Base-by-base conservation (phyloP, 495 filamentous ascomycete species). In the Parathielavia appendiculata region DNA sequence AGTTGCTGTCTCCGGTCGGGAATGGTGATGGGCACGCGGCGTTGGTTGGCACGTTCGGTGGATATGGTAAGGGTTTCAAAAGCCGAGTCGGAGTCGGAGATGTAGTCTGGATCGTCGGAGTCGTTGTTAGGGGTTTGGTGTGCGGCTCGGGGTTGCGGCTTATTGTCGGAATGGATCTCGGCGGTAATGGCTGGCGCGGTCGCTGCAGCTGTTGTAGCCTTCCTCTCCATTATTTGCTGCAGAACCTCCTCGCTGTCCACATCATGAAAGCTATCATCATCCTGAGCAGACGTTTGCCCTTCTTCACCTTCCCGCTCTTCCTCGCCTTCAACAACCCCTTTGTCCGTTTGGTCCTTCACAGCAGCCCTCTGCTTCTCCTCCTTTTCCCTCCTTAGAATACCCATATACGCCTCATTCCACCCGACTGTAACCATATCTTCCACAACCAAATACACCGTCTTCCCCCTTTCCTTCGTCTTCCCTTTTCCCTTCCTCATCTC, bases 361-460 rank as follows among this genome's bases (percentile, higher is more conserved):
- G 22, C 44, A 11, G 9, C 35, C 35, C 35, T 14, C 39, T 16
- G 6, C 17, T 22, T 13, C 48, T 5, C 63, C 56, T 26, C 45
- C 52, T 36, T 60, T 56, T 61, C 58, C 9, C 17, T 45, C 39
- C 58, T 51, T 16, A 68, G 17, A 5, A 66, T 23, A 17, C 68
- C 65, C 46, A 72, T 14, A 34, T 71, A 70, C 12, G 58, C 48
- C 41, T 69, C 70, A 57, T 74, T 68, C 71, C 72, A 72, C 19
- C 76, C 76, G 36, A 76, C 69, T 0, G 68, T 63, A 14, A 62
- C 65, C 44, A 77, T 56, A 56, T 73, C 73, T 39, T 72, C 67
- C 4, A 79, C 69, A 30, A 76, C 51, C 44, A 76, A 54, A 49
- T 68, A 75, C 35, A 70, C 66, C 67, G 70, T 71, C 54, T 52